A percentile compares a stretch with the other conserved stretches of the same genome.
Conservation (phyloP, 2,329 filamentous ascomycete species). For the Epicoccum nigrum region DNA sequence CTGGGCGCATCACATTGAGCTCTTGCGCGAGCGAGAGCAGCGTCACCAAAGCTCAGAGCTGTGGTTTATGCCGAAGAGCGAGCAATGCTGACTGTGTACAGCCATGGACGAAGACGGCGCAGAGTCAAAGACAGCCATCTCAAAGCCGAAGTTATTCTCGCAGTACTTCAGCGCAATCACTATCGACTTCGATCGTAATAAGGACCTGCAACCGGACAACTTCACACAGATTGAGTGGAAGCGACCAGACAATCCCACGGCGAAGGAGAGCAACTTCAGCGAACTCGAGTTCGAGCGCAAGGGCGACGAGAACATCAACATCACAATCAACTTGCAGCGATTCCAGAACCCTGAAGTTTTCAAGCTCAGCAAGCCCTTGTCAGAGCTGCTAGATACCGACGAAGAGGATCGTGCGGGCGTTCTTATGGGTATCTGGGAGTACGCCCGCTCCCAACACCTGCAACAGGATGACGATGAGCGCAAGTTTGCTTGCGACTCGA, state of each 20-base stretch:
- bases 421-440: constrained; percentile 93
- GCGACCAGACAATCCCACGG: constrained; percentile 71
- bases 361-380: constrained; percentile 76
- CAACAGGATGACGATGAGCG: constrained; percentile 96
- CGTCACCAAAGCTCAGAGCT: not conserved
- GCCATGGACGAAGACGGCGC: constrained; percentile 61
- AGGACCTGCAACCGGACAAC: constrained; percentile 70
- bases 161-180: constrained; percentile 83
- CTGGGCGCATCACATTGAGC: no score
- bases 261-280: constrained; percentile 80
- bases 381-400: constrained; percentile 82
- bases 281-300: constrained; percentile 89
- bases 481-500: constrained; percentile 87
- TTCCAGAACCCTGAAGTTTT: constrained; percentile 89
- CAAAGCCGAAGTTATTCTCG: constrained; percentile 65
- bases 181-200: constrained; percentile 63
- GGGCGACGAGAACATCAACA: constrained; percentile 89
- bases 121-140: constrained; percentile 37
- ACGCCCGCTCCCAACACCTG: constrained; percentile 81
- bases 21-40: no score
- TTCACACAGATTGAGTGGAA: constrained; percentile 80
- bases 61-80: not conserved
- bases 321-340: constrained; percentile 83
- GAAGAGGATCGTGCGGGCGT: constrained; percentile 88
- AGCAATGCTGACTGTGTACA: constrained; percentile 10